Percentiles rank a stretch among this genome's conserved stretches.
phyloP scores from a whole-genome alignment of 208 protist genomes.

The Acanthamoeba quina region DNA sequence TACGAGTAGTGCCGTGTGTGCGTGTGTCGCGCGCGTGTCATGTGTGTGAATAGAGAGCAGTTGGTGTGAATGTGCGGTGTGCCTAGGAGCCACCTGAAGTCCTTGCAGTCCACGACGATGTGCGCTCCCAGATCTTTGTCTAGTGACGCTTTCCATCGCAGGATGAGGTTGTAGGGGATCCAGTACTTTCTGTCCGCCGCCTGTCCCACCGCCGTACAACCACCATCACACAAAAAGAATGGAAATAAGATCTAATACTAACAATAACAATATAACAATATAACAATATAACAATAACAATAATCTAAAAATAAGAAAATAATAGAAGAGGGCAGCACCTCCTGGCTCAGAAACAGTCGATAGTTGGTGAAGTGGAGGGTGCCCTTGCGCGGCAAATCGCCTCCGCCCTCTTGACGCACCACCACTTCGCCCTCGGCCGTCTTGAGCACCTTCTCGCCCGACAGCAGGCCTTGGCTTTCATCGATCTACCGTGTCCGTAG shows the following conservation, averaged over 20 bases:
- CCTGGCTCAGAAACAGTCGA: conserved; percentile 31
- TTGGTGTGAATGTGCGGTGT: not conserved
- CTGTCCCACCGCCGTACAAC: not conserved
- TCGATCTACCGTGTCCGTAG: not conserved
- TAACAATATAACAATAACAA: no score
- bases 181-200: conserved; percentile 32
- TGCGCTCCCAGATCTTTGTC: conserved; percentile 25
- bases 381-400: conserved; percentile 50
- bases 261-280: not conserved
- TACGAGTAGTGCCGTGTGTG: not conserved
- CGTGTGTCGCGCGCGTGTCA: not conserved
- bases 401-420: conserved; percentile 50
- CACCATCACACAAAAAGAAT: no score
- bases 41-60: not conserved
- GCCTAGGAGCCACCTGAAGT: not conserved
- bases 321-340: not conserved
- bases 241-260: not conserved
- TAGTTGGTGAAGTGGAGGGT: conserved; percentile 61
- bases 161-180: conserved; percentile 56
- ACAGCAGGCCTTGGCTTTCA: conserved; percentile 52
- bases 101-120: conserved; percentile 46
- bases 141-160: not conserved
- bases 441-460: conserved; percentile 20
- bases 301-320: no score
- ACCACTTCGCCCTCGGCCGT: conserved; percentile 28